phyloP scores from a whole-genome alignment of 805 yeast genomes.

The Ogataea trehalophila region DNA sequence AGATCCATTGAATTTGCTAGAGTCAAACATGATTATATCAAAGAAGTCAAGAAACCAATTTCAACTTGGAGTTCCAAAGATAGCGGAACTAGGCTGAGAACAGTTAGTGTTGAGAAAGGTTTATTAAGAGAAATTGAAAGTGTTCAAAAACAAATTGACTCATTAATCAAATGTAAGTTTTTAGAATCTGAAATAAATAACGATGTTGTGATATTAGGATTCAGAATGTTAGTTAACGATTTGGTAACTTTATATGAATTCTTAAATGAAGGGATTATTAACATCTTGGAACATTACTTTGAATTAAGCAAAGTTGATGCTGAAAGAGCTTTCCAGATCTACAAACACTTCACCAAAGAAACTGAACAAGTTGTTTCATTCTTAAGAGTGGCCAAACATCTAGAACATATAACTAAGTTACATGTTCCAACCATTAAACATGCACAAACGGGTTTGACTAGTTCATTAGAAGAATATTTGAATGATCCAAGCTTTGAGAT shows the following conservation, averaged over 20 bases:
- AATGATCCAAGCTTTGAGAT: conserved; percentile 80
- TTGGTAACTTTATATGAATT: conserved; percentile 81
- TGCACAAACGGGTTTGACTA: conserved; percentile 91
- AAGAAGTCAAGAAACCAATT: conserved; percentile 45
- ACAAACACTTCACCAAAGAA: conserved; percentile 78
- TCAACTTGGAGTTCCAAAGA: conserved; percentile 33
- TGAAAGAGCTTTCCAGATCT: conserved; percentile 76
- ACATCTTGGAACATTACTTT: conserved; percentile 87
- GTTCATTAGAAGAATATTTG: conserved; percentile 82
- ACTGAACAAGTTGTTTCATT: conserved; percentile 86
- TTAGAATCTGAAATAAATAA: conserved; percentile 77
- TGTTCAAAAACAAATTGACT: conserved; percentile 75
- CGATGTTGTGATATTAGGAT: conserved; percentile 79
- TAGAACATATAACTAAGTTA: conserved; percentile 80
- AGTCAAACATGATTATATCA: conserved; percentile 70
- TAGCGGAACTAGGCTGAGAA: conserved; percentile 57
- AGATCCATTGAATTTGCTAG: conserved; percentile 67
- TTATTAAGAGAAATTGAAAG: conserved; percentile 79
- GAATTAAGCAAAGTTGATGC: conserved; percentile 88
- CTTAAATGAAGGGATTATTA: conserved; percentile 93
- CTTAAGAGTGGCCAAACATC: conserved; percentile 81
- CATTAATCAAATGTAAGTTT: conserved; percentile 68
- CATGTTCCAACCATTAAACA: conserved; percentile 95
- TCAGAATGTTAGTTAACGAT: conserved; percentile 86
- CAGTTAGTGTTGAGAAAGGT: conserved; percentile 69